Base-by-base conservation (phyloP, 495 filamentous ascomycete genomes). In the Astrocystis sublimbata region DNA sequence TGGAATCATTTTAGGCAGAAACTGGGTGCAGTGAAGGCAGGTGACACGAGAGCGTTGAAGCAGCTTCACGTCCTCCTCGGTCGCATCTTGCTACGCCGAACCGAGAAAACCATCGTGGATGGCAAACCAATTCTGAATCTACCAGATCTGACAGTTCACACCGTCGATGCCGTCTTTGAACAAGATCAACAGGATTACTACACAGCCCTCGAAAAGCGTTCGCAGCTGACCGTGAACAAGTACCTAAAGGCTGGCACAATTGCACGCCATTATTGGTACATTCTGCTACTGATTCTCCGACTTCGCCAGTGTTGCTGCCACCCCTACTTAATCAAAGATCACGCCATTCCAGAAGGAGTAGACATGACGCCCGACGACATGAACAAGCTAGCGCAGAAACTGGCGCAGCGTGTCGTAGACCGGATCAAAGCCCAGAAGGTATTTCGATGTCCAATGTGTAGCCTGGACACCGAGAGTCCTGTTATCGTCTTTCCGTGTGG, bases 261-360 rank as follows among this genome's bases (percentile, higher is more conserved):
- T 2, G 89, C 88, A 13, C 86, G 83, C 60, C 88, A 94, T 63
- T 97, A 97, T 70, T 89, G 86, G 6, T 90, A 89, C 65, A 88
- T 97, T 45, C 80, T 97, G 17, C 88, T 96, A 30, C 81, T 97
- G 23, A 83, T 98, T 46, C 81, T 98, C 12, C 90, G 93, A 13
- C 84, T 98, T 8, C 84, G 91, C n/a, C 94, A 98, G 74, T 90
- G 90, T 31, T 94, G 91, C 68, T 96, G 92, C 65, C 94, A 98
- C 73, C 92, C 93, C 1, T 90, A 96, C 71, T 78, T 98, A n/a
- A 92, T 96, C 54, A 81, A 79, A 10, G 92, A 93, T 59, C 86
- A 89, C 63, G 86, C 85, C 23, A 78, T 86, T 57, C 77, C 79
- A n/a, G 76, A 60, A 68, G 75, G 65, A 72, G 75, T 58, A 61